phyloP scores from a whole-genome alignment of 2,329 filamentous ascomycete species.

The Periglandula ipomoeae region DNA sequence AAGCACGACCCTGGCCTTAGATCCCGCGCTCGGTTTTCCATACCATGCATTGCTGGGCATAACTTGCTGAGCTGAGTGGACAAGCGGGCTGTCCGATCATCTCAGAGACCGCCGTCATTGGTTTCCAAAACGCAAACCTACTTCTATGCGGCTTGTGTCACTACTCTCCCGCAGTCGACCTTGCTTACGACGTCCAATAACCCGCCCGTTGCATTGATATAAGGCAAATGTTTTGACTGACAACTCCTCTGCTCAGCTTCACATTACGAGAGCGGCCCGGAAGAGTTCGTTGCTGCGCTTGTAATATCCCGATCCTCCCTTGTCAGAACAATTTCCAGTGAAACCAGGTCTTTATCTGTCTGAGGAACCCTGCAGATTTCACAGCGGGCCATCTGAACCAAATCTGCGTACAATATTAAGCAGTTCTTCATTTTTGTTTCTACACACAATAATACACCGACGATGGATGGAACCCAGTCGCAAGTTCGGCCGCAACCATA shows the following conservation, averaged over 20 bases:
- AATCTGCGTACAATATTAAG: neutral
- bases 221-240: neutral
- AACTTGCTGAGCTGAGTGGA: neutral
- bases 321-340: neutral
- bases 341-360: neutral
- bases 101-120: neutral
- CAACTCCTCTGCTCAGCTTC: neutral
- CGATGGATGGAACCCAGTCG: slow-evolving; percentile 21
- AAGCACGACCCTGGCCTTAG: slow-evolving; percentile 1
- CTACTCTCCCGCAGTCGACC: neutral
- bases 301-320: neutral
- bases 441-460: neutral
- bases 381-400: neutral
- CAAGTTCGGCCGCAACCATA: slow-evolving; percentile 20
- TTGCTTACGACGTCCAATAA: neutral
- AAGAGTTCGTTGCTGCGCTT: neutral
- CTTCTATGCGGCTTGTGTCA: neutral
- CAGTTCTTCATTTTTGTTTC: neutral
- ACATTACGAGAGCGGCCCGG: neutral
- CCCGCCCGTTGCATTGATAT: neutral
- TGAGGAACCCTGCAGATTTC: neutral
- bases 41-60: slow-evolving; percentile 1
- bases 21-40: neutral
- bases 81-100: neutral
- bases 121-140: neutral